phyloP scores from a whole-genome alignment of 2,329 filamentous ascomycete species.

The Graphilbum ipis-grandicollis region DNA sequence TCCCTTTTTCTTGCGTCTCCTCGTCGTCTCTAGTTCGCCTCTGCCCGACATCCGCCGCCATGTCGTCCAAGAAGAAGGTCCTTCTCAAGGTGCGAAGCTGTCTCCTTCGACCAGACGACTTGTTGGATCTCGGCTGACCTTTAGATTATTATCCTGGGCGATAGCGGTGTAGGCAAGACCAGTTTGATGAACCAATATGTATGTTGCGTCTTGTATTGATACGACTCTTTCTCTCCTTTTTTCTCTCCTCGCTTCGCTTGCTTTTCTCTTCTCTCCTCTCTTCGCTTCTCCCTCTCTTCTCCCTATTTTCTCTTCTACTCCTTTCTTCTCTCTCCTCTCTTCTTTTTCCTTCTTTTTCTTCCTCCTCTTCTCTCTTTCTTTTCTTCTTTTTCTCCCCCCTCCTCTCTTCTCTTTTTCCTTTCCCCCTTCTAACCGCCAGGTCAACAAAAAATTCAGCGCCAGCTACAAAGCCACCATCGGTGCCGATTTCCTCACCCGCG shows the following conservation, averaged over 20 bases:
- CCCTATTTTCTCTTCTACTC: too few relatives aligned
- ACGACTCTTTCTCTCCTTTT: too few relatives aligned
- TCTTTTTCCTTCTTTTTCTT: too few relatives aligned
- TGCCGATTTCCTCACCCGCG: slow-evolving; percentile 94
- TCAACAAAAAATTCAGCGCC: slow-evolving; percentile 99
- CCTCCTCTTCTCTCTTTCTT: too few relatives aligned
- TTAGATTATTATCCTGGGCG: slow-evolving; percentile 95
- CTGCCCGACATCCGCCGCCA: slow-evolving; percentile 19
- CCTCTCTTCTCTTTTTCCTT: too few relatives aligned
- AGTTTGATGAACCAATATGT: slow-evolving; percentile 99
- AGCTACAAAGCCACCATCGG: slow-evolving; percentile 99
- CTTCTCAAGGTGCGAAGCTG: slow-evolving; percentile 54
- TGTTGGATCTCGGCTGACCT: background rate
- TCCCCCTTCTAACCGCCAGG: slow-evolving; percentile 38
- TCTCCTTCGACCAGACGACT: background rate
- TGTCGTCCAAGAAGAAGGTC: slow-evolving; percentile 79
- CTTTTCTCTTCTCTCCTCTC: too few relatives aligned
- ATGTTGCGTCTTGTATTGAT: slow-evolving; percentile 20
- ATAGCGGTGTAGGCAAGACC: slow-evolving; percentile 98
- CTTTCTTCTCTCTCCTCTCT: too few relatives aligned
- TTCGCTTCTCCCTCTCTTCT: too few relatives aligned
- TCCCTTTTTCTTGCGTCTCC: too few relatives aligned
- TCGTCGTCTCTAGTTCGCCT: background rate
- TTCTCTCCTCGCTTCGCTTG: too few relatives aligned
- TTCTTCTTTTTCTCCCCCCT: too few relatives aligned